Base-by-base conservation (phyloP, 805 yeast genomes). In the Wickerhamiella australiensis region DNA sequence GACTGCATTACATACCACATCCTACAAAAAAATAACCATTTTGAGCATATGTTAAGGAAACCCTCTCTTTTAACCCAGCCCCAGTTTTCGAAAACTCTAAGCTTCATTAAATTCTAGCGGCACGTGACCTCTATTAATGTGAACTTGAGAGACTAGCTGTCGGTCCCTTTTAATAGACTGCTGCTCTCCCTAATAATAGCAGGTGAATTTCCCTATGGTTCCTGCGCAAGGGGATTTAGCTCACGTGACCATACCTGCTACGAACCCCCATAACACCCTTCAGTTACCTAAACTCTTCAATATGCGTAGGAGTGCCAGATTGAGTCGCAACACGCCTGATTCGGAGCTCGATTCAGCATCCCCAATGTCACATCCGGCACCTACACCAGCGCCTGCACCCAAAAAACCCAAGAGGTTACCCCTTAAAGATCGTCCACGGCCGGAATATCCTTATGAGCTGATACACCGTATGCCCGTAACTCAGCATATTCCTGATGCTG, bases 401-500 rank as follows among this genome's bases (percentile, higher is more conserved):
- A 56, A 56, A 27, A 54, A 58, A n/a, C 52, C 55, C 12, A 56
- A 55, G 21, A 48, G 57, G 11, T n/a, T 44, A 5, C 41, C 50
- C n/a, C 43, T 26, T 5, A 46, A 43, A n/a, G 59, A 58, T 45
- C 54, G 55, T 15, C 56, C 59, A 1, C 51, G 61, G 11, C 61
- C 61, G 3, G 59, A 58, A 36, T 53, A 53, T 6, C 59, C 57
- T 45, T 59, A 59, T 36, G 58, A 55, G 41, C 46, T 56, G 3
- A 51, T 55, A 6, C 52, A 58, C 43, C 43, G 52, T 13, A 52
- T 59, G 50, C 95, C 96, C 0, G 73, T 85, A 9, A 78, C 90
- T 0, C 65, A 64, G 42, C 76, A 73, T 18, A 65, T 67, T 18
- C 94, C 96, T 1, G 82, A 82, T 40, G 76, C 77, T 57, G 70